Base-by-base conservation (phyloP, 192 early-diverging fungal genomes). In the Coemansia sp. region DNA sequence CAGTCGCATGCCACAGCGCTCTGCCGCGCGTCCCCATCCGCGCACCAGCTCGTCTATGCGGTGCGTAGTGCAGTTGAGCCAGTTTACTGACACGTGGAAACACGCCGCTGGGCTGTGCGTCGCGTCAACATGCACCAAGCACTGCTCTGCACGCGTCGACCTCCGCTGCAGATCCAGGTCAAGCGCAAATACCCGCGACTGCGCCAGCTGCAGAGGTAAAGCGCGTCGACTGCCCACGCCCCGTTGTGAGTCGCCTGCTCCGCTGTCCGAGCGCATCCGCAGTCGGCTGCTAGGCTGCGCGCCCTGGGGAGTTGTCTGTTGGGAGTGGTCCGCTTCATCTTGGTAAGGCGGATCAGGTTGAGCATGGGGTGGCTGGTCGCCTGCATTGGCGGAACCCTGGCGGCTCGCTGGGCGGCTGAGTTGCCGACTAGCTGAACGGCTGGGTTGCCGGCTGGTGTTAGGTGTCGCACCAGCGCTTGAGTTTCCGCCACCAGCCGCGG, bases 11-110 rank as follows among this genome's bases (percentile, higher is more conserved):
- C 95, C 94, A 65, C 89, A 93, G 51, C 89, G 89, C 66, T 96
- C 93, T 2, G 94, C 94, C 27, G 85, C 83, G 6, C 92, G 71
- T 39, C 83, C 67, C 97, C 97, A 98, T 5, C 78, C 75, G 39
- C 83, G 84, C 24, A 98, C 81, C 57, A 95, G 71, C 51, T 97
- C 95, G 62, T 97, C 92, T 14, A 98, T 88, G 36, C 94, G 70
- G 36, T 90, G 74, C 9, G 93, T 91, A 2, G 94, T 96, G 75
- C 95, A 98, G 46, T 92, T 93, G 19, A 98, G 78, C 97, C 97
- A 98, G 80, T 96, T 89, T 20, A 98, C 68, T 67, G 95, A 92
- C 56, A 98, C 88, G 64, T 97, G 95, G 68, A 93, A 98, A 71
- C 94, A 94, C 55, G 90, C 86, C 58, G 86, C 85, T 20, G 93